Conservation (phyloP, 306 rosid species). For the Pyrus bretschneideri region DNA sequence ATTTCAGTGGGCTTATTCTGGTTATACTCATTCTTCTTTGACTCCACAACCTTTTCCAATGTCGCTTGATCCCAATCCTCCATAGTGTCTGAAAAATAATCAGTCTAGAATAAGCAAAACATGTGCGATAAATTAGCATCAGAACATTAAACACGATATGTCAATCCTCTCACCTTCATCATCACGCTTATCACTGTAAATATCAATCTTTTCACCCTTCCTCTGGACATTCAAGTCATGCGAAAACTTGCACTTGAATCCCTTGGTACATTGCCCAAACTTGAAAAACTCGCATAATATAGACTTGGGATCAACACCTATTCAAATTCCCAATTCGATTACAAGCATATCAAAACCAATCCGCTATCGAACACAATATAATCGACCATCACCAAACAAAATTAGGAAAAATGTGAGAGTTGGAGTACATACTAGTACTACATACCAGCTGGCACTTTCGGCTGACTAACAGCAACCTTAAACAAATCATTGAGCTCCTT, state of each 20-base stretch:
- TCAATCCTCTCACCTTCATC: slow-evolving; percentile 44
- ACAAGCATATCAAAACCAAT: slow-evolving; percentile 4
- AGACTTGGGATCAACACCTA: slow-evolving; percentile 99
- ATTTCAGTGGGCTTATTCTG: slow-evolving; percentile 97
- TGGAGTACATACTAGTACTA: slow-evolving; percentile 13
- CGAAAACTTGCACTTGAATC: slow-evolving; percentile 96
- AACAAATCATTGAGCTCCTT: slow-evolving; percentile 89
- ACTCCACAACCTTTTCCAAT: slow-evolving; percentile 89
- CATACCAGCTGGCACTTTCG: slow-evolving; percentile 89
- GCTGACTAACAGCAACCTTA: slow-evolving; percentile 89
- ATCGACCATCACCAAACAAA: neutral
- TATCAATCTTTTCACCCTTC: slow-evolving; percentile 97
- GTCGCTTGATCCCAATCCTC: slow-evolving; percentile 99
- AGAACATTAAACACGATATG: neutral
- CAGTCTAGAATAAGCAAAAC: slow-evolving; percentile 2
- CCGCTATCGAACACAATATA: neutral
- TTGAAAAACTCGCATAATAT: slow-evolving; percentile 85
- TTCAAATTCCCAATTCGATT: slow-evolving; percentile 23
- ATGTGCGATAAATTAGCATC: neutral
- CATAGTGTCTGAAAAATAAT: slow-evolving; percentile 57
- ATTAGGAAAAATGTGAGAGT: neutral
- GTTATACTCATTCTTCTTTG: slow-evolving; percentile 70
- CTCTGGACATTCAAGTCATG: slow-evolving; percentile 96
- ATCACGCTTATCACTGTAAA: slow-evolving; percentile 84
- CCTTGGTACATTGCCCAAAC: slow-evolving; percentile 87